Percentiles rank a stretch among this genome's conserved stretches.
These are phyloP conservation scores for Paraconiothyrium brasiliense DNA, from an alignment of 2,329 filamentous ascomycete genomes.

Conservation along the genomic window DNA sequence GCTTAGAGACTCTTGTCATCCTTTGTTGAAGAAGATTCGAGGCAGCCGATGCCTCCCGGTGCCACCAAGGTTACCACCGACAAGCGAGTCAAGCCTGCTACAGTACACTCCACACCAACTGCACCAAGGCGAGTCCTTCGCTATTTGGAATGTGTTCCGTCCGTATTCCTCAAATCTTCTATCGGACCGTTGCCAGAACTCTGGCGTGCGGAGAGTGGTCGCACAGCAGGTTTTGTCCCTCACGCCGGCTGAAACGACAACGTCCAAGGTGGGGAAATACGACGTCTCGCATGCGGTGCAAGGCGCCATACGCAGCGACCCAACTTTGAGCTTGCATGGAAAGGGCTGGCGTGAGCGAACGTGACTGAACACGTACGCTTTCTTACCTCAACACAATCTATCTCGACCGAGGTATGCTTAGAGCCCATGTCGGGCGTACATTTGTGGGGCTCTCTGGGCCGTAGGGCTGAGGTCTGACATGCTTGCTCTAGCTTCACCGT, in stretches of 20 bases:
- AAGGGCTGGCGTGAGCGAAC: neutral
- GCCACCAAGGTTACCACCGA: neutral
- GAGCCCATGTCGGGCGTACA: neutral
- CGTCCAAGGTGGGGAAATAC: constrained; percentile 14
- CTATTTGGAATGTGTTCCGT: neutral
- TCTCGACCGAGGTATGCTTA: neutral
- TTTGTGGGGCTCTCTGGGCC: neutral
- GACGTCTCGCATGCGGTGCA: neutral
- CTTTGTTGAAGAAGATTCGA: neutral
- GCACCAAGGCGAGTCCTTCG: neutral
- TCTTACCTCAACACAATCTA: constrained; percentile 1
- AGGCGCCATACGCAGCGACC: neutral
- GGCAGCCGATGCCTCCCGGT: neutral
- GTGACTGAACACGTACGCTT: neutral
- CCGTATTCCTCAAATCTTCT: neutral
- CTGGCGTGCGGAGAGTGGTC: constrained; percentile 1
- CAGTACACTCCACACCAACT: neutral
- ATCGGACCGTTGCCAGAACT: neutral
- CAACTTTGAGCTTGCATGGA: neutral
- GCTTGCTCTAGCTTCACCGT: neutral
- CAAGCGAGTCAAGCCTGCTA: neutral
- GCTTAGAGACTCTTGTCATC: neutral
- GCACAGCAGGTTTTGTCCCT: neutral
- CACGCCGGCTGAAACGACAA: constrained; percentile 4
- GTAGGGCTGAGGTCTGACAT: constrained; percentile 15